Base-by-base conservation (phyloP, 2,329 filamentous ascomycete genomes). In the Paramyrothecium roridum region DNA sequence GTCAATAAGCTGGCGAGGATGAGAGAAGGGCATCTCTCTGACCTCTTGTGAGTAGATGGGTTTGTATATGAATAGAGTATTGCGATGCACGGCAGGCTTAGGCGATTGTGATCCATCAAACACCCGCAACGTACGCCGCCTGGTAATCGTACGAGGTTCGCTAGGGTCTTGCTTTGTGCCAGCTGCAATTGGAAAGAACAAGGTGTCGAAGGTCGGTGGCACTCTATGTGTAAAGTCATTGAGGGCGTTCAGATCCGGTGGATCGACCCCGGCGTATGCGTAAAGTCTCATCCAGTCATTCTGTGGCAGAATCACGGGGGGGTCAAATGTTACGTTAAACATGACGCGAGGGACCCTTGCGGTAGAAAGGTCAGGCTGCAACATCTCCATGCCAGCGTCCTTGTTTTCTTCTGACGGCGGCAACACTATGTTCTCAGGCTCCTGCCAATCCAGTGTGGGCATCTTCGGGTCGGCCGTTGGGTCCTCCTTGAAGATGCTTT, bases 281-380 rank as follows among this genome's bases (percentile, higher is more conserved):
- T 87, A 80, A 8, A 93, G 78, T 23, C 85, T 80, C 56, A 81
- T 76, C 64, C 87, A 88, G 19, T 87, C 79, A 37, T 77, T 77
- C 48, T 85, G 81, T 0, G 90, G 87, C 4, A 95, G 77, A 13
- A 88, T 80, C 11, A 96, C 73, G 0, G 90, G 88, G 2, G 90
- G 91, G 54, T 90, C 84, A 52, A 95, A 86, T 12, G 82, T 84
- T 2, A 88, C 89, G 47, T 87, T 82, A 69, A 95, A 95, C 60
- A 87, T 84, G 56, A 90, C 85, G 52, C 90, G 84, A 3, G 88
- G 88, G 4, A 89, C 77, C 58, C 84, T 84, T 1, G 77, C 75
- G 2, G 69, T 75, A 19, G 76, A 68, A 48, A 71, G 66, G 58
- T 73, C 61, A 56, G 75, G 69, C n/a, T 80, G 76, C 34, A 85